A percentile compares a stretch with the other conserved stretches of the same genome.
Evolutionary conservation across 73 alveolate genomes (phyloP).

Genomic region (Tetrahymena malaccensis): DNA sequence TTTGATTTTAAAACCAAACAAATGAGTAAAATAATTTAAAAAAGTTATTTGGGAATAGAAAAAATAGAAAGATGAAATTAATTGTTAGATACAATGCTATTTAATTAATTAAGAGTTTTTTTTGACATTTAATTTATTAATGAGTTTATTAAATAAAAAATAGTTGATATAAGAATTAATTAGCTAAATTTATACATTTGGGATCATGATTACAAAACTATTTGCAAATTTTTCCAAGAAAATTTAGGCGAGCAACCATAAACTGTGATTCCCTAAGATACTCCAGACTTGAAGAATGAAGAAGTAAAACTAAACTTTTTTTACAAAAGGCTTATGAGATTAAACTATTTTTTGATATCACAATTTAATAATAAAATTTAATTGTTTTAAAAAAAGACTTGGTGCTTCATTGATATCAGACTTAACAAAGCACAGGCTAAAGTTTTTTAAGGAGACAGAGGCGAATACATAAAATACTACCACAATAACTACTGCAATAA

Average conservation of each 20-base stretch:
- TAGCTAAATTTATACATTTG: conserved; percentile 3
- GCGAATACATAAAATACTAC: background rate
- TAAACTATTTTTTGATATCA: background rate
- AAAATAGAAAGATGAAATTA: too few species aligned
- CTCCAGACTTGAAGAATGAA: background rate
- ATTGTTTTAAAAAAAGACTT: too few species aligned
- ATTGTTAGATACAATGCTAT: too few species aligned
- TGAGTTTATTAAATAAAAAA: background rate
- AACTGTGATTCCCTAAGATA: conserved; percentile 1
- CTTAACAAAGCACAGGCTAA: background rate
- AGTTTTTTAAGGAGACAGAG: background rate
- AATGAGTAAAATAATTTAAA: too few species aligned
- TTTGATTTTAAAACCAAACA: too few species aligned
- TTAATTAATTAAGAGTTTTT: too few species aligned
- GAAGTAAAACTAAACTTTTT: background rate
- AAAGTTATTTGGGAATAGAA: too few species aligned
- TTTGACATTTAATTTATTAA: too few species aligned
- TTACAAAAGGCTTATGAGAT: too few species aligned
- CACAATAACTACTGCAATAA: background rate
- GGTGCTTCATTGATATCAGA: background rate
- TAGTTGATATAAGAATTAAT: background rate
- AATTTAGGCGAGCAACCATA: conserved; percentile 34
- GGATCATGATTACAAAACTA: conserved; percentile 32
- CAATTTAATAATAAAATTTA: too few species aligned
- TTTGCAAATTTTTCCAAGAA: conserved; percentile 27